These are phyloP conservation scores for Penicillium hordei DNA, from an alignment of 2,329 filamentous ascomycete genomes.

Conservation along the genomic window DNA sequence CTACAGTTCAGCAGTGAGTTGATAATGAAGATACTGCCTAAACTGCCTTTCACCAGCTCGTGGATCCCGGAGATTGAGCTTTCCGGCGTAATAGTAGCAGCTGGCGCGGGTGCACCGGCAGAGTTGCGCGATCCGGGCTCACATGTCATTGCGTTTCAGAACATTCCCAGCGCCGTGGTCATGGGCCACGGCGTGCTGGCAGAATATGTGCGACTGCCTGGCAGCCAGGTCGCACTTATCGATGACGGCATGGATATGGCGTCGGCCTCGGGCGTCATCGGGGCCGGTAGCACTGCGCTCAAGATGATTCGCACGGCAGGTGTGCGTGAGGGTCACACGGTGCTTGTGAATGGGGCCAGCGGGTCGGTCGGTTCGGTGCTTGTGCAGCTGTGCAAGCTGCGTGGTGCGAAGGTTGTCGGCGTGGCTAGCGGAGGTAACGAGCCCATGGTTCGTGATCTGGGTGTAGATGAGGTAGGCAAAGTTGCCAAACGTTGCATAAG, in stretches of 20 bases:
- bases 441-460: constrained; percentile 17
- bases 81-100: constrained; percentile 18
- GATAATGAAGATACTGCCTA: constrained; percentile 10
- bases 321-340: constrained; percentile 17
- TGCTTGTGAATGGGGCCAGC: constrained; percentile 22
- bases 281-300: constrained; percentile 16
- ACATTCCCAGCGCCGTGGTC: background rate
- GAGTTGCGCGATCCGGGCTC: constrained; percentile 14
- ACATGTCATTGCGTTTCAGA: constrained; percentile 17
- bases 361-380: constrained; percentile 20
- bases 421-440: constrained; percentile 22
- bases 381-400: constrained; percentile 20
- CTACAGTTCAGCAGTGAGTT: constrained; percentile 15
- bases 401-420: constrained; percentile 19
- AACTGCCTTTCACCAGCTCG: constrained; percentile 12
- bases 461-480: constrained; percentile 17
- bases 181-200: constrained; percentile 13
- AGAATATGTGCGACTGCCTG: constrained; percentile 14
- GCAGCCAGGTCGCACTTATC: constrained; percentile 7
- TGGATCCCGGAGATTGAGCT: constrained; percentile 20
- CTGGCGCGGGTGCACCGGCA: constrained; percentile 13
- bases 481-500: background rate
- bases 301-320: constrained; percentile 21
- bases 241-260: constrained; percentile 12
- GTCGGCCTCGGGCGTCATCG: constrained; percentile 16